Evolutionary conservation across 192 early-diverging fungal species (phyloP).

Genomic region (Rhizophlyctis rosea): DNA sequence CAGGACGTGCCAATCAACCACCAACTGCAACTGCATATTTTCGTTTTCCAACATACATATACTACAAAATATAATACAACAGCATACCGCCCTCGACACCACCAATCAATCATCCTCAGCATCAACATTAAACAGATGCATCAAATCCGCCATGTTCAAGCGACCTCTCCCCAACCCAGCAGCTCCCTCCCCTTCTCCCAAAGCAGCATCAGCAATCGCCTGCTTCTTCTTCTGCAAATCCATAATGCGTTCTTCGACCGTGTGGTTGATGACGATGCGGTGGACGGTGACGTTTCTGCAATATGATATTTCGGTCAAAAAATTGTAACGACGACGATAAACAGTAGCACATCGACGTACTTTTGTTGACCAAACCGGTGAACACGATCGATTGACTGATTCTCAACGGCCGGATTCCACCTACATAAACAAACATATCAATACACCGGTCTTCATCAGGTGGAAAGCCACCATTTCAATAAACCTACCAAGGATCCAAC

Average conservation of each 20-base stretch:
- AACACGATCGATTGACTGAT: conserved; percentile 68
- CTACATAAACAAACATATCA: neutral
- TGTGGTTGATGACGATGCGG: conserved; percentile 59
- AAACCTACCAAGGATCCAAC: conserved; percentile 36
- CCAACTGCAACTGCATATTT: too few relatives aligned
- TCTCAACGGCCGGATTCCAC: conserved; percentile 69
- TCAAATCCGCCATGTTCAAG: conserved; percentile 32
- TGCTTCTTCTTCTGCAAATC: conserved; percentile 66
- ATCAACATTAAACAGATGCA: conserved; percentile 30
- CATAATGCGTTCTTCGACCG: conserved; percentile 70
- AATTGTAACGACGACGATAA: conserved; percentile 39
- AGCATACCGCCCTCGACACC: too few relatives aligned
- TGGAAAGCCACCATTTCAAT: neutral
- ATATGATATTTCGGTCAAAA: conserved; percentile 40
- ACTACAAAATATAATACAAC: too few relatives aligned
- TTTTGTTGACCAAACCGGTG: conserved; percentile 45
- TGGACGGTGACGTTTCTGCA: conserved; percentile 52
- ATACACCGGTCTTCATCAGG: neutral
- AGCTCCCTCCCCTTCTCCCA: conserved; percentile 31
- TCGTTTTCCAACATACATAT: too few relatives aligned
- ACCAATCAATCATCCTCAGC: too few relatives aligned
- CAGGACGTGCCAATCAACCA: too few relatives aligned
- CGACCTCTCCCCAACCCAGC: conserved; percentile 18
- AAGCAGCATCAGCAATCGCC: conserved; percentile 29
- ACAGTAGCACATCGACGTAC: conserved; percentile 49